Conservation (phyloP, 495 filamentous ascomycete species). For the Bryoglossum gracile region DNA sequence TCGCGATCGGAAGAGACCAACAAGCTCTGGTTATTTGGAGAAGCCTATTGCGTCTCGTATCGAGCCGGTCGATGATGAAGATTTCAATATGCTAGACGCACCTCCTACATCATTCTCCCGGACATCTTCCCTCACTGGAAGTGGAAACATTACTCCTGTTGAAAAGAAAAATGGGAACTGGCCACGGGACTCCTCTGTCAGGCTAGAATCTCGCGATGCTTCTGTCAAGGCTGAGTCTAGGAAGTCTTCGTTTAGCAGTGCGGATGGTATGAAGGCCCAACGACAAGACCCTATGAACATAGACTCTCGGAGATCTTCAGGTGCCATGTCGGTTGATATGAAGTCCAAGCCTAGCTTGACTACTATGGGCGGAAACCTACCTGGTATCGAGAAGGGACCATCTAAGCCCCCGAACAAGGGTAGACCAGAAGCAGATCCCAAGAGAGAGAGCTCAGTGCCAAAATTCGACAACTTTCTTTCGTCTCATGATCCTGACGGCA, state of each 20-base stretch:
- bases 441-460: too few species aligned
- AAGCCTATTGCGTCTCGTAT: neutral
- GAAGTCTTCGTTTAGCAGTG: neutral
- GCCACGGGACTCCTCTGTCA: neutral
- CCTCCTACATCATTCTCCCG: conserved; percentile 19
- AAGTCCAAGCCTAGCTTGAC: too few species aligned
- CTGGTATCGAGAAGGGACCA: too few species aligned
- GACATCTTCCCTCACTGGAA: conserved; percentile 17
- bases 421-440: too few species aligned
- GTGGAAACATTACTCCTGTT: conserved; percentile 5
- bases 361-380: too few species aligned
- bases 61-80: conserved; percentile 28
- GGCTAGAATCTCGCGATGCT: conserved; percentile 1
- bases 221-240: conserved; percentile 14
- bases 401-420: too few species aligned
- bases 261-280: too few species aligned
- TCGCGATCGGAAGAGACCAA: too few species aligned
- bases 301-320: neutral
- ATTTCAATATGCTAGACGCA: conserved; percentile 53
- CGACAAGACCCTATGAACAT: too few species aligned
- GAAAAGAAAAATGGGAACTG: neutral
- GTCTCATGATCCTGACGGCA: neutral
- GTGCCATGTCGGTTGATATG: neutral
- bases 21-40: too few species aligned
- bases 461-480: too few species aligned